Conservation (phyloP, 345 rosid species). For the Noccaea bulbosa region DNA sequence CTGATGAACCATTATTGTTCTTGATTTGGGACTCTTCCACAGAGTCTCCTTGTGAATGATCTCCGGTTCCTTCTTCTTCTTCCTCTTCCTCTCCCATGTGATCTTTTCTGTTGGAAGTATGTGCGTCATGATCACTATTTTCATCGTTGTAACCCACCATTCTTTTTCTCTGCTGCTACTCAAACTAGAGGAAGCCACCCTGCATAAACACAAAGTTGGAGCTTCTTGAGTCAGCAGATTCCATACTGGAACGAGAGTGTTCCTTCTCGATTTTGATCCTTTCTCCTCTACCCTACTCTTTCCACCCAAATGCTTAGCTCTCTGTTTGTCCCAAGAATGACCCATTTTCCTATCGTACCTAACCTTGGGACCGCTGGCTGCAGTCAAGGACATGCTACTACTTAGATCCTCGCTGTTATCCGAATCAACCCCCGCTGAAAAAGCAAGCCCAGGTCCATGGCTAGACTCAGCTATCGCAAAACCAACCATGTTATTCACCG, state of each 20-base stretch:
- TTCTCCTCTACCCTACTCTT: conserved; percentile 69
- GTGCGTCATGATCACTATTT: conserved; percentile 55
- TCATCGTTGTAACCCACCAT: conserved; percentile 60
- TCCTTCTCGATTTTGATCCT: conserved; percentile 77
- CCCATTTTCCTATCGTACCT: conserved; percentile 52
- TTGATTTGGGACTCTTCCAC: conserved; percentile 50
- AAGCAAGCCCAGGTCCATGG: conserved; percentile 53
- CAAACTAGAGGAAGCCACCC: conserved; percentile 54
- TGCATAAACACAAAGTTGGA: conserved; percentile 77
- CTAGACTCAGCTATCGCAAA: conserved; percentile 47
- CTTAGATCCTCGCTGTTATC: conserved; percentile 71
- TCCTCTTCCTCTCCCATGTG: conserved; percentile 47
- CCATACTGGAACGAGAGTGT: conserved; percentile 84
- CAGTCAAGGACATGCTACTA: conserved; percentile 84
- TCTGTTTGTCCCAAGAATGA: conserved; percentile 50
- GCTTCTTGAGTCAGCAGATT: conserved; percentile 83
- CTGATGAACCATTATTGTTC: conserved; percentile 46
- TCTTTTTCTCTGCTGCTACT: conserved; percentile 66
- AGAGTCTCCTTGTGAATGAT: conserved; percentile 52
- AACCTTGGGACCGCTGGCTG: conserved; percentile 65
- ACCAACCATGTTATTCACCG: conserved; percentile 47
- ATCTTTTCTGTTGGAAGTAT: conserved; percentile 11
- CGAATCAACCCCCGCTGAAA: conserved; percentile 57
- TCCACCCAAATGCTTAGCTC: conserved; percentile 51
- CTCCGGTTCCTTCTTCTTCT: conserved; percentile 50